Evolutionary conservation across 1,139 yeast genomes (phyloP), one percentile per base, ranked within the genome.

Genomic region (Debaryomyces nepalensis): DNA sequence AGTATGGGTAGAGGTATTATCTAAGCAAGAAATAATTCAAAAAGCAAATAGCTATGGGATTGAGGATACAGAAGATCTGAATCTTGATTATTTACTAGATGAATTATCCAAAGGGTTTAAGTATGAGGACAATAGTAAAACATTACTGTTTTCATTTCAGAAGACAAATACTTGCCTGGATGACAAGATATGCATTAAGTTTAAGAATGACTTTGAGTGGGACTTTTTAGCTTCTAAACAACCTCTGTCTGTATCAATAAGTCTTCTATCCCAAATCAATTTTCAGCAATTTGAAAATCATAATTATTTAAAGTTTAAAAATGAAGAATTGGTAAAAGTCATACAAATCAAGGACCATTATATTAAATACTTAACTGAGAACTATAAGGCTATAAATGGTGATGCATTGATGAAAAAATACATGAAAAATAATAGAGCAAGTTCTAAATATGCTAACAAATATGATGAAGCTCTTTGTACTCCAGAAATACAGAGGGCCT

Each of bases 301-400:
- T 23, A 43, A 51, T n/a, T 55, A 50, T 37, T 45, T 62, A 11
- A 45, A 45, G 18, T 48, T 49, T 26, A 56, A 63, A 43, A 45
- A 61, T n/a, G 42, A 47, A 2, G 49, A 54, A 15, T 48, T 73
- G 29, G 55, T 61, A 22, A 50, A 48, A 8, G 41, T 61, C 4
- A 47, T 73, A 2, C 45, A 48, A 1, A 52, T 49, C 4, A 70
- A 70, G 45, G 78, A 73, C 42, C 59, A 60, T 22, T 73, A 67
- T 42, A 61, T 58, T 14, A 52, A 53, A 45, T 70, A 67, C 39
- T 52, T 73, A 29, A 50, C 57, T 20, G 74, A 68, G 42, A 71
- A 71, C 53, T 67, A 69, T 49, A 62, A 59, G 42, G 63, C 66
- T 3, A 55, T 68, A 30, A 69, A 70, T 48, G 75, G 75, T 3